A percentile compares a stretch with the other conserved stretches of the same genome.
phyloP scores from a whole-genome alignment of 2,329 filamentous ascomycete genomes.

The Beauveria brongniartii region DNA sequence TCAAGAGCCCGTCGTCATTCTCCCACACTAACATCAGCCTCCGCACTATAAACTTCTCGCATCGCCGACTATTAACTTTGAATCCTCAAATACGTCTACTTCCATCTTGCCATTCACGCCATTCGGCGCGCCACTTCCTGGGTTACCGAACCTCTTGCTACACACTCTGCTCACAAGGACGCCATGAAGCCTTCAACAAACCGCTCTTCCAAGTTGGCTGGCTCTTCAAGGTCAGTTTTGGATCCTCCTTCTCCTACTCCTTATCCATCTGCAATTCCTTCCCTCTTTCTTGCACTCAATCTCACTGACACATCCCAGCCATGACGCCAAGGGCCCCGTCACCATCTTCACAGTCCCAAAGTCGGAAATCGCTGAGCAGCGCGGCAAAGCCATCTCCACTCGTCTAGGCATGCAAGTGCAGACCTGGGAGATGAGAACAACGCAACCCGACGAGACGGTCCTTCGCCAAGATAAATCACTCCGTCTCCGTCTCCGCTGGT shows the following conservation, averaged over 20 bases:
- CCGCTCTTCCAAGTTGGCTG: background rate
- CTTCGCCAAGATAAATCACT: constrained; percentile 66
- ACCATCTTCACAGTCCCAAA: constrained; percentile 35
- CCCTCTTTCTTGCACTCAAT: background rate
- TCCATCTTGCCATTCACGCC: background rate
- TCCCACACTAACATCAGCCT: background rate
- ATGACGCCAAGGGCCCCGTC: background rate
- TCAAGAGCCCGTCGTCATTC: background rate
- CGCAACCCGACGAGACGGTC: constrained; percentile 43
- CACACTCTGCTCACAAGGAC: background rate
- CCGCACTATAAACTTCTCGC: background rate
- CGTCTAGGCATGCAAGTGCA: constrained; percentile 49
- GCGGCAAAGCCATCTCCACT: constrained; percentile 47
- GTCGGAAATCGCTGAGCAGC: constrained; percentile 46
- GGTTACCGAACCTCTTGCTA: background rate
- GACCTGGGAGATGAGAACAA: constrained; percentile 43
- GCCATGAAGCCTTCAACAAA: background rate
- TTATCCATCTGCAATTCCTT: background rate
- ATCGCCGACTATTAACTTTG: background rate
- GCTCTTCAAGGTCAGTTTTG: background rate
- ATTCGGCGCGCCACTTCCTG: too few relatives aligned
- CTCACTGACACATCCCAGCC: background rate
- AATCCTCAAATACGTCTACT: too few relatives aligned
- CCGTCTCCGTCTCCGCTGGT: constrained; percentile 68
- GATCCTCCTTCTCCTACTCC: background rate